Percentiles rank a stretch among this genome's conserved stretches.
Conservation (phyloP, 1,284 basidiomycete genomes). For the Kalmanozyma brasiliensis region DNA sequence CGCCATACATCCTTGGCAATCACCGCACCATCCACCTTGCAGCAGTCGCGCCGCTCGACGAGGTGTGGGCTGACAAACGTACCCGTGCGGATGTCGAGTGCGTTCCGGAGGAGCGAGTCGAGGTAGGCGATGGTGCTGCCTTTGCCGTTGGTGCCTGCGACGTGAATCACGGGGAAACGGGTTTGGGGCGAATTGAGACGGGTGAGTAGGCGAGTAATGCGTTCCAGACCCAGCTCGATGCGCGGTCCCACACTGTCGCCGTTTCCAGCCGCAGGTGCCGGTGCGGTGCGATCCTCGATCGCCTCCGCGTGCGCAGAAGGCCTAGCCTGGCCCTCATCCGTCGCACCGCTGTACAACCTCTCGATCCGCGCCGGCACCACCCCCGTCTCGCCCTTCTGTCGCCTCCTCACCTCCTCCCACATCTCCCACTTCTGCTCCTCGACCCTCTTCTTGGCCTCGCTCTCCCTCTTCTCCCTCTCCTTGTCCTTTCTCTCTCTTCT, state of each 20-base stretch:
- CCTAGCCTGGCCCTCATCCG: too few relatives aligned
- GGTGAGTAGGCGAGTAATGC: conserved; percentile 75
- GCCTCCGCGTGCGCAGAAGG: too few relatives aligned
- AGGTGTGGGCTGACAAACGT: conserved; percentile 95
- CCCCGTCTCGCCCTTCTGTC: conserved; percentile 29
- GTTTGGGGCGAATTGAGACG: conserved; percentile 74
- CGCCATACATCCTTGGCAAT: conserved; percentile 73
- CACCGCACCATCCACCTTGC: conserved; percentile 76
- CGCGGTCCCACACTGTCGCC: conserved; percentile 20
- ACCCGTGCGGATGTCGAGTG: conserved; percentile 74
- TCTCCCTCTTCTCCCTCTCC: conserved; percentile 44
- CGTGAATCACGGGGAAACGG: conserved; percentile 85
- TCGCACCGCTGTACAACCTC: conserved; percentile 36
- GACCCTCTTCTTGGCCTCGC: conserved; percentile 37
- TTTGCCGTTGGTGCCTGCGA: conserved; percentile 97
- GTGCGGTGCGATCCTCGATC: too few relatives aligned
- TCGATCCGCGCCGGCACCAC: conserved; percentile 35
- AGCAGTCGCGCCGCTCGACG: conserved; percentile 80
- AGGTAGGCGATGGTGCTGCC: conserved; percentile 88
- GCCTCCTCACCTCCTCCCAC: conserved; percentile 53
- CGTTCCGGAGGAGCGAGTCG: conserved; percentile 77
- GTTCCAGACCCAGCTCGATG: conserved; percentile 82
- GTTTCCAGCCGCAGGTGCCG: not conserved
- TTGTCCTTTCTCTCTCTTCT: conserved; percentile 31
- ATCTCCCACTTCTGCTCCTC: conserved; percentile 56